A percentile compares a stretch with the other conserved stretches of the same genome.
Conservation (phyloP, 2,329 filamentous ascomycete species). For the Podosphaera fusca region DNA sequence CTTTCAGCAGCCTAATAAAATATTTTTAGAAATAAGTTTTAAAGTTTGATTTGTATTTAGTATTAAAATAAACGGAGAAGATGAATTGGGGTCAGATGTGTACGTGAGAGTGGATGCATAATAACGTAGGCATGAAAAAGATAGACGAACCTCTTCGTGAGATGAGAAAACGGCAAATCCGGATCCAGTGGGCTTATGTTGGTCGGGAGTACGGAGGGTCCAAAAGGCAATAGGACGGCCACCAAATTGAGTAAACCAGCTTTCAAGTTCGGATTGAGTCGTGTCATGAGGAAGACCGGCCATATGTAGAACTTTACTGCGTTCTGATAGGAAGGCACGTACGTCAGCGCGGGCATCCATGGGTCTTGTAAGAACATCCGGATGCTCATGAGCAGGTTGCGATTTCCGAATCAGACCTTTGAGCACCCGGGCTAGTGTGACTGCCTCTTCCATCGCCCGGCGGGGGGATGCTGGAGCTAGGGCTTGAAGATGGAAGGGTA, state of each 20-base stretch:
- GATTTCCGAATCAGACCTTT: constrained; percentile 89
- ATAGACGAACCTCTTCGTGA: constrained; percentile 63
- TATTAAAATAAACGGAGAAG: neutral
- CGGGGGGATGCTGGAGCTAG: constrained; percentile 85
- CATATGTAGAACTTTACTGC: constrained; percentile 96
- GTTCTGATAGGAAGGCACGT: constrained; percentile 80
- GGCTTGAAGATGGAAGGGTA: constrained; percentile 92
- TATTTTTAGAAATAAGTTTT: neutral
- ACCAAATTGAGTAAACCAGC: constrained; percentile 98
- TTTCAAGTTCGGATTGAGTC: constrained; percentile 93
- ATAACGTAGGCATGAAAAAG: constrained; percentile 3
- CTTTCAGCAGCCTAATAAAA: constrained; percentile 65
- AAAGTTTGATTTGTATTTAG: neutral
- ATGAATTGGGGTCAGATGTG: neutral
- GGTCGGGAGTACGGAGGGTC: constrained; percentile 91
- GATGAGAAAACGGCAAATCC: constrained; percentile 98
- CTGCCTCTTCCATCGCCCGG: constrained; percentile 90
- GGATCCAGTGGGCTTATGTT: constrained; percentile 97
- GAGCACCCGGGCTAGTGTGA: constrained; percentile 80
- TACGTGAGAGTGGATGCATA: constrained; percentile 1
- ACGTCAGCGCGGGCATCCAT: constrained; percentile 96
- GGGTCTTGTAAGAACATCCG: constrained; percentile 79
- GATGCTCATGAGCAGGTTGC: constrained; percentile 77
- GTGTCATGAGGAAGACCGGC: constrained; percentile 93
- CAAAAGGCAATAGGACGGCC: constrained; percentile 96